Evolutionary conservation across 495 filamentous ascomycete species (phyloP), one percentile per base, ranked within the genome.

Genomic region (Penicillium bialowiezense): DNA sequence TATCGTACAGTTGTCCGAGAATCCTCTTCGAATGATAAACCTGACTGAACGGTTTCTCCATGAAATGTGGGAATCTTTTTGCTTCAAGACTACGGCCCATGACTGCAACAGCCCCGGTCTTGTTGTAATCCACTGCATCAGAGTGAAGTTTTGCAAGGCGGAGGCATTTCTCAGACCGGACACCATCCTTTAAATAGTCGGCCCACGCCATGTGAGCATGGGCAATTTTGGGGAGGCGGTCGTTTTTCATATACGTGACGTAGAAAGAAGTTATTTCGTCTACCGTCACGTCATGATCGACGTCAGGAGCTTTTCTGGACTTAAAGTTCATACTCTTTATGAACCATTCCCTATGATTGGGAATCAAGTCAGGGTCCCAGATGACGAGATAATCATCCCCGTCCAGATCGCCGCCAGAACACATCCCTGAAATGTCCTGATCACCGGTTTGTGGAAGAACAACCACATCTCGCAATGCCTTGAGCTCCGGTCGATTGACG

Each of bases 321-420:
- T 70, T 71, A 57, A 87, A 92, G 43, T 83, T 71, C 89, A 96
- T 95, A 0, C 92, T 86, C 2, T 74, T 63, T 28, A 80, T 67
- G 48, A 90, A 86, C 79, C 83, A 89, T 39, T n/a, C n/a, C n/a
- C n/a, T n/a, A n/a, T 86, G 71, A 0, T 46, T 35, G 2, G 90
- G 91, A 20, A 91, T 64, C 5, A 99, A 73, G 36, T 85, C 79
- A 28, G 74, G 58, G 55, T 99, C 91, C 93, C 93, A 99, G 29
- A 97, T 88, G 15, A 97, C 86, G 19, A 96, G 78, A 60, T 87
- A 99, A 61, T 97, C 95, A 56, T 99, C 93, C 0, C 93, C 93
- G 67, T 99, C 93, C 3, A 99, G 73, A 63, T 99, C 93, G 5
- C 93, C 95, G 2, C 93, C 93, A 5, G 93, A 95, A 54, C 91